Evolutionary conservation across 2,329 filamentous ascomycete genomes (phyloP).

Genomic region (Fusarium paranaense): DNA sequence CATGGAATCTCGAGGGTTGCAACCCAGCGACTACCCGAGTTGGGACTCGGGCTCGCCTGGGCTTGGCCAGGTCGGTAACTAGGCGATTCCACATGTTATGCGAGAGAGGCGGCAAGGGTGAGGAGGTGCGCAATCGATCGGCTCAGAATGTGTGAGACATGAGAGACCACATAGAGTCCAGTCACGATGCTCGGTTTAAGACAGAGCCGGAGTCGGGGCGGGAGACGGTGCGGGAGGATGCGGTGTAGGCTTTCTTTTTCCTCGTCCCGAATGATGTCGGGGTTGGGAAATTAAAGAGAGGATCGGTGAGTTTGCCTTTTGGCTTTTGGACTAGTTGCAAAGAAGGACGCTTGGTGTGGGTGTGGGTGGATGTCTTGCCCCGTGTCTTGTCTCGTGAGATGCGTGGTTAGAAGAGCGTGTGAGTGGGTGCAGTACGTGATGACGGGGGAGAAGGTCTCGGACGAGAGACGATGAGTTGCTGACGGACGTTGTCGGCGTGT

Average conservation of each 20-base stretch:
- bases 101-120: constrained; percentile 22
- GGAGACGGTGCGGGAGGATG: constrained; percentile 24
- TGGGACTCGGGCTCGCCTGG: not conserved
- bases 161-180: constrained; percentile 40
- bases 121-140: constrained; percentile 42
- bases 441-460: not conserved
- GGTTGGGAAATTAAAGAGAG: constrained; percentile 16
- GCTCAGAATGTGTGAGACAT: constrained; percentile 38
- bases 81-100: constrained; percentile 26
- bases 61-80: constrained; percentile 12
- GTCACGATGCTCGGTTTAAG: constrained; percentile 34
- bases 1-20: constrained; percentile 18
- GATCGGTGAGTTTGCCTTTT: constrained; percentile 32
- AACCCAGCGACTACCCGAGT: constrained; percentile 12
- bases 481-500: not conserved
- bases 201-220: constrained; percentile 25
- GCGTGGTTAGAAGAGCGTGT: constrained; percentile 17
- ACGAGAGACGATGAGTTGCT: not conserved
- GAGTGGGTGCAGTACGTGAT: constrained; percentile 28
- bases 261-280: constrained; percentile 37
- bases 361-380: constrained; percentile 26
- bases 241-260: constrained; percentile 39
- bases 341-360: constrained; percentile 35
- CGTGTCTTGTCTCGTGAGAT: constrained; percentile 39
- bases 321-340: constrained; percentile 33